Evolutionary conservation across 1,284 basidiomycete genomes (phyloP).

Genomic region (Trichosporon coremiiforme): DNA sequence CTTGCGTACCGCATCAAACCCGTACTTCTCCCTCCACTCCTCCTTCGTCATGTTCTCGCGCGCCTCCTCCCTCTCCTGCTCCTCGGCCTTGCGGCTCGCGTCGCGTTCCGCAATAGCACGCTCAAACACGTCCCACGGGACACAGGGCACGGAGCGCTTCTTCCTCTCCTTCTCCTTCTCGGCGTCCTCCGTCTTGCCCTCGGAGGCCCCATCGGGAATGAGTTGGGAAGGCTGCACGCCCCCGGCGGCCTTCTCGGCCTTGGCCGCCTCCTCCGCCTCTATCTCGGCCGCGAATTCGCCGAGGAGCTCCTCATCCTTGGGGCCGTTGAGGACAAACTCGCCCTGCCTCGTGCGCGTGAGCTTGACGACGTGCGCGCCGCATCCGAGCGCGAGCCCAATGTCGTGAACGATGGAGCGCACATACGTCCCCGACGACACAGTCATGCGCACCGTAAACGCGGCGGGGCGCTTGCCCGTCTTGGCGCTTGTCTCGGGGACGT

Average conservation of each 20-base stretch:
- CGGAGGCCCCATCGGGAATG: no score
- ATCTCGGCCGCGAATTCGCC: slow-evolving; percentile 33
- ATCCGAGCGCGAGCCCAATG: slow-evolving; percentile 75
- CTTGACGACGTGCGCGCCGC: slow-evolving; percentile 87
- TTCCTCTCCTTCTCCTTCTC: no score
- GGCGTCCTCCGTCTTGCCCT: no score
- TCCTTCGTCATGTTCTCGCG: slow-evolving; percentile 48
- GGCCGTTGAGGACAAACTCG: slow-evolving; percentile 64
- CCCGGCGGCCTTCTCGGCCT: slow-evolving; percentile 18
- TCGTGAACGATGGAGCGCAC: slow-evolving; percentile 91
- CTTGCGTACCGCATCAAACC: slow-evolving; percentile 62
- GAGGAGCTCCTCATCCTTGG: slow-evolving; percentile 38
- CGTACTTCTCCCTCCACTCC: slow-evolving; percentile 37
- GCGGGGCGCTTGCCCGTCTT: slow-evolving; percentile 60
- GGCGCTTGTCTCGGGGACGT: slow-evolving; percentile 56
- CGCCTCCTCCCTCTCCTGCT: slow-evolving; percentile 55
- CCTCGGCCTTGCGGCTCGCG: slow-evolving; percentile 54
- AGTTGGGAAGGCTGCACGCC: neutral
- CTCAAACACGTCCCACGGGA: slow-evolving; percentile 78
- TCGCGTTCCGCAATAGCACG: slow-evolving; percentile 61
- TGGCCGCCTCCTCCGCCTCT: slow-evolving; percentile 30
- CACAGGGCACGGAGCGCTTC: slow-evolving; percentile 57
- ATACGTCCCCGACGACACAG: slow-evolving; percentile 94
- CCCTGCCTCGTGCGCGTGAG: slow-evolving; percentile 84
- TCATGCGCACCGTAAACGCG: slow-evolving; percentile 84